A percentile compares a stretch with the other conserved stretches of the same genome.
phyloP scores from a whole-genome alignment of 108 stramenopile genomes.

The Licmophora abbreviata region DNA sequence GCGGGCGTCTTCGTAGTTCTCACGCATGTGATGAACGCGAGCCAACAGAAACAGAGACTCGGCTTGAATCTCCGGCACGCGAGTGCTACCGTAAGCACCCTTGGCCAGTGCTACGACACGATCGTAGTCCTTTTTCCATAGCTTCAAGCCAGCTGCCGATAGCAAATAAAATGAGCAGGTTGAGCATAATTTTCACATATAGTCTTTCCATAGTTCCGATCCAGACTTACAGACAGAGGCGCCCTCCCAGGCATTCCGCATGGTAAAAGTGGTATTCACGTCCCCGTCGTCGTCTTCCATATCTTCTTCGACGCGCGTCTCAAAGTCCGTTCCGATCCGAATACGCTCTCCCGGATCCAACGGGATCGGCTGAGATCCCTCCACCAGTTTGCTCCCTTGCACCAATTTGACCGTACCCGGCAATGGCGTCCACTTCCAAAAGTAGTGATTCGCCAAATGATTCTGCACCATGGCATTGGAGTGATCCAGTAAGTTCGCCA shows the following conservation, averaged over 20 bases:
- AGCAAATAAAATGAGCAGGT: not conserved
- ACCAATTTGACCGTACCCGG: slow-evolving; percentile 56
- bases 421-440: slow-evolving; percentile 85
- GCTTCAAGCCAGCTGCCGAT: slow-evolving; percentile 39
- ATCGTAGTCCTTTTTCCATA: slow-evolving; percentile 90
- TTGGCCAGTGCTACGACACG: slow-evolving; percentile 83
- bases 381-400: slow-evolving; percentile 38
- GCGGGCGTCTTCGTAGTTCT: slow-evolving; percentile 65
- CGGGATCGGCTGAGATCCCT: slow-evolving; percentile 34
- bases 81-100: slow-evolving; percentile 74
- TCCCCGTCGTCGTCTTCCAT: slow-evolving; percentile 30
- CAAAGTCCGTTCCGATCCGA: slow-evolving; percentile 85
- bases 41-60: slow-evolving; percentile 86
- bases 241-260: slow-evolving; percentile 69
- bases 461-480: slow-evolving; percentile 91
- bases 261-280: slow-evolving; percentile 32
- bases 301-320: slow-evolving; percentile 45
- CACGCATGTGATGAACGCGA: slow-evolving; percentile 78
- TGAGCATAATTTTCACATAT: too few relatives aligned
- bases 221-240: slow-evolving; percentile 39
- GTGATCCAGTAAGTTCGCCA: slow-evolving; percentile 84
- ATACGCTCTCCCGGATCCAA: slow-evolving; percentile 75
- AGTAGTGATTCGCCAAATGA: slow-evolving; percentile 95
- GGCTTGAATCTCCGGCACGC: slow-evolving; percentile 74
- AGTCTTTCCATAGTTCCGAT: too few relatives aligned